Evolutionary conservation across 768 basidiomycete genomes (phyloP).

Genomic region (Megacollybia marginata): DNA sequence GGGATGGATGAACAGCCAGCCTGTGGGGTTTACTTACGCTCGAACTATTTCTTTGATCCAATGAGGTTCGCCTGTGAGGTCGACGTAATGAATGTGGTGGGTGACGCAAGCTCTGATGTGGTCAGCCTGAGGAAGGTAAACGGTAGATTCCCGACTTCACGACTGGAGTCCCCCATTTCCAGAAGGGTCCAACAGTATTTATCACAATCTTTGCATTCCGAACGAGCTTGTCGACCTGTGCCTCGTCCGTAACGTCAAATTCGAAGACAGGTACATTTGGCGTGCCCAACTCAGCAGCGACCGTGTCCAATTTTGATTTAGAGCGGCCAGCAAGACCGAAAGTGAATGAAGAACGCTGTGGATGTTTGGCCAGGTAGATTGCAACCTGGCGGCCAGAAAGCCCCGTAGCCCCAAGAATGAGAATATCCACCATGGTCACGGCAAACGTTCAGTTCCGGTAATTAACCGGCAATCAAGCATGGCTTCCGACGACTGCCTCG

Average conservation of each 20-base stretch:
- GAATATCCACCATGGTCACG: conserved; percentile 33
- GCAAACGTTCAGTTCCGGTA: too few species aligned
- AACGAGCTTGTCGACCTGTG: conserved; percentile 52
- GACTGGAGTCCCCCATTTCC: conserved; percentile 28
- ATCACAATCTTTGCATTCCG: conserved; percentile 59
- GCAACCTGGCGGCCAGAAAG: conserved; percentile 66
- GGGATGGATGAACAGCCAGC: conserved; percentile 2
- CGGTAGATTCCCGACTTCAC: background rate
- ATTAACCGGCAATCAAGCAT: too few species aligned
- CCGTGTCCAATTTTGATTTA: conserved; percentile 45
- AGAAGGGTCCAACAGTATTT: conserved; percentile 70
- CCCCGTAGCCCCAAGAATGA: conserved; percentile 68
- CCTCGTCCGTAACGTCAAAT: conserved; percentile 51
- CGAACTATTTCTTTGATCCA: conserved; percentile 61
- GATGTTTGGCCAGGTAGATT: conserved; percentile 60
- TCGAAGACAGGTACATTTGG: conserved; percentile 37
- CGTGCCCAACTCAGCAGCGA: conserved; percentile 40
- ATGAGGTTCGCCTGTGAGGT: conserved; percentile 67
- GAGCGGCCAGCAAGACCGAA: conserved; percentile 70
- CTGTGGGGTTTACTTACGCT: conserved; percentile 31
- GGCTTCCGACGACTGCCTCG: too few species aligned
- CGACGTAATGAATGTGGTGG: conserved; percentile 77
- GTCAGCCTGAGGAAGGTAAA: background rate
- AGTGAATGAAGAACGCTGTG: conserved; percentile 50
- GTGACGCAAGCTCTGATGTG: conserved; percentile 57